Evolutionary conservation across 2,329 filamentous ascomycete species (phyloP), one percentile per base, ranked within the genome.

Genomic region (Penicillium verrucosum): DNA sequence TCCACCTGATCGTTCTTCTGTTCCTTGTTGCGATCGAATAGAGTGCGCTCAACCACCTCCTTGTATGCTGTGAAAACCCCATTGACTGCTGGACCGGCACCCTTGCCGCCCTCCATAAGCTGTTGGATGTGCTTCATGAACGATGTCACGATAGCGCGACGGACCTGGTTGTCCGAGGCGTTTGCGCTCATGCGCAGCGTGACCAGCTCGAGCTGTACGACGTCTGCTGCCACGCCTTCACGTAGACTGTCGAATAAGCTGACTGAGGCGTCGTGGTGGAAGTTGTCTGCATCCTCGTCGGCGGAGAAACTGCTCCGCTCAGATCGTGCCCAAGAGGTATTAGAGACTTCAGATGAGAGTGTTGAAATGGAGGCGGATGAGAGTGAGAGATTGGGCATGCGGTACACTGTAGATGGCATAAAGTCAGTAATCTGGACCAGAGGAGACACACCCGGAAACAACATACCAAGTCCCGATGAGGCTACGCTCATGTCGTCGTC

Each of bases 121-220:
- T 92, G 88, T 6, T 86, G 82, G 44, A 92, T 88, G 56, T 89
- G 88, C 67, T 89, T 90, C 67, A 90, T 89, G 70, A 97, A 93
- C 0, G 92, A 89, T 2, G 88, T 85, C 2, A 90, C 90, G 25
- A 97, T 87, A 16, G 94, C 92, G 34, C 88, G 87, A 43, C 93
- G 89, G 68, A 97, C 90, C 73, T 94, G 89, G 62, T 88, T 83
- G 68, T 96, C 93, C 1, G 91, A 92, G 2, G 94, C 94, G 68
- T 97, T 91, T 67, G 89, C 90, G 53, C 88, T 89, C 73, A 99
- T 90, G 11, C 93, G 88, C n/a, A 97, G 81, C 45, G 91, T 90
- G 79, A 92, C 96, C 60, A 99, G 89, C 72, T 99, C 94, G 34
- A 97, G 84, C 71, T 93, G 91, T 68, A 96, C 92, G 61, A 96